phyloP scores from a whole-genome alignment of 2,329 filamentous ascomycete genomes.

The Trichoderma pleuroti region DNA sequence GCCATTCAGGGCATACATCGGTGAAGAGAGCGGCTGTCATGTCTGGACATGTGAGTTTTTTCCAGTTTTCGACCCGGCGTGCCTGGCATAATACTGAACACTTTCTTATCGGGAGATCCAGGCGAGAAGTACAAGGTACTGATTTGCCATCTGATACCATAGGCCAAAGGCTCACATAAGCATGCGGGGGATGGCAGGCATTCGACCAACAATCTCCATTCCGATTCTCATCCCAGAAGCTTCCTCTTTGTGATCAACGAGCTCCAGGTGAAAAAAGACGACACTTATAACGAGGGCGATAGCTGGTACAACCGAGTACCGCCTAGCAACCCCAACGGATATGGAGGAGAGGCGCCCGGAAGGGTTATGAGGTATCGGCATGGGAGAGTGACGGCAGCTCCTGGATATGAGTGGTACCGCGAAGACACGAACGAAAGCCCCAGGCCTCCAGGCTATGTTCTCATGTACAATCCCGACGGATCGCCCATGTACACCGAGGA shows the following conservation, averaged over 20 bases:
- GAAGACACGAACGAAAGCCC: background rate
- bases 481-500: background rate
- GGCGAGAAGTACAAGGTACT: background rate
- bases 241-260: constrained; percentile 43
- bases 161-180: background rate
- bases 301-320: constrained; percentile 33
- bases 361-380: constrained; percentile 36
- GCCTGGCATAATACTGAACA: background rate
- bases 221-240: constrained; percentile 19
- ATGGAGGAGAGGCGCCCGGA: constrained; percentile 29
- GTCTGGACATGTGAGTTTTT: background rate
- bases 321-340: constrained; percentile 25
- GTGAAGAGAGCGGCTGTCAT: background rate
- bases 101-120: background rate
- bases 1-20: background rate
- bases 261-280: constrained; percentile 18
- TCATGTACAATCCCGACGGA: background rate
- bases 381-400: constrained; percentile 29
- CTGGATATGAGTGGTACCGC: constrained; percentile 26
- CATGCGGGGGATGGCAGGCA: background rate
- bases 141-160: background rate
- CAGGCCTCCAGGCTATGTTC: background rate
- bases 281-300: constrained; percentile 21
- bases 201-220: background rate
- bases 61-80: background rate